Evolutionary conservation across 2,329 filamentous ascomycete species (phyloP), one percentile per base, ranked within the genome.

Genomic region (Phyllosticta citrichinensis): DNA sequence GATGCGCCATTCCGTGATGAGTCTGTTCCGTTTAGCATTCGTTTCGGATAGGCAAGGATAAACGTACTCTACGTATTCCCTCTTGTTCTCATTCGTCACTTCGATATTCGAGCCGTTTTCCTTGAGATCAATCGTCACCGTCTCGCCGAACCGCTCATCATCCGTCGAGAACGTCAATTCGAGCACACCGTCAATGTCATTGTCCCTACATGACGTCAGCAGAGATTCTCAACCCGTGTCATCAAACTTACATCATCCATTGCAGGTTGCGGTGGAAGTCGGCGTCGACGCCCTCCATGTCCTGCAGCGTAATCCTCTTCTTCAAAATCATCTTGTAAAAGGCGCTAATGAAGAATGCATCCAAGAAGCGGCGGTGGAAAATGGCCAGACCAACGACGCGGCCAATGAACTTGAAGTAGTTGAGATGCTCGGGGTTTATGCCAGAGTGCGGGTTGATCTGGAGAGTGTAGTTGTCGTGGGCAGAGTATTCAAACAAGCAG

Each of bases 371-470:
- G 62, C 94, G 85, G 76, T 99, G 94, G 86, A 99, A 99, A 70
- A 99, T 99, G 63, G 94, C 93, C 67, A 99, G 77, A 63, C 94
- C 94, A 62, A 99, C 94, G 27, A 99, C 94, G 63, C 94, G 90
- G 56, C 94, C 94, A 70, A 99, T 99, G 73, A 99, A 99, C 76
- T 96, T 97, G 85, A 99, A 99, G 79, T 97, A 99, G 74, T 97
- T 97, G 70, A 99, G 80, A 84, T 99, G 94, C 77, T 99, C 94
- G 0, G 94, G 94, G 76, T 99, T 99, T 77, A 99, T 97, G 65
- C 94, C 94, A 20, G 94, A 99, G 76, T 99, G 94, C 54, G 94
- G 94, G 79, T 99, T 99, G 80, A 99, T 99, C 77, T 99, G 94
- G 60, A 99, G 87, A 30, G 94, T 99, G 79, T 99, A 99, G 79